phyloP scores from a whole-genome alignment of 768 basidiomycete genomes.

The Tulasnella sp. region DNA sequence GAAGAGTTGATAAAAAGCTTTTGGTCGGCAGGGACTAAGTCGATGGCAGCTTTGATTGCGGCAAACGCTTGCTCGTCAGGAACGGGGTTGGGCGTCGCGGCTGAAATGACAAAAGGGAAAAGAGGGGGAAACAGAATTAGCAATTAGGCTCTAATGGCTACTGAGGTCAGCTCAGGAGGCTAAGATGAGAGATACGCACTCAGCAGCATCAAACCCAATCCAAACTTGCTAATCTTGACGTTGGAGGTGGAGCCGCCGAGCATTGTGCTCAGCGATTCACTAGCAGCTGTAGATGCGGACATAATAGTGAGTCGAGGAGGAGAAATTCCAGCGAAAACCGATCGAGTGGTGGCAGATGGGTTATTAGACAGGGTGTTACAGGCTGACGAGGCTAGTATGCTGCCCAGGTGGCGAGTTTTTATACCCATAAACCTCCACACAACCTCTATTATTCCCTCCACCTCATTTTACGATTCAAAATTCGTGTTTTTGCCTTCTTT shows the following conservation, averaged over 20 bases:
- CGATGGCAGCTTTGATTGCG: constrained; percentile 43
- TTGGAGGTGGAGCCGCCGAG: constrained; percentile 8
- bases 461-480: no score
- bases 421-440: no score
- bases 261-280: neutral
- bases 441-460: no score
- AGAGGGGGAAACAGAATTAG: neutral
- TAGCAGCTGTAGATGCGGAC: constrained; percentile 29
- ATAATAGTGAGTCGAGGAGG: no score
- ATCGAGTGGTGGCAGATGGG: no score
- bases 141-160: no score
- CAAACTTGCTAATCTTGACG: neutral
- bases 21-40: constrained; percentile 29
- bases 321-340: no score
- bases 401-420: no score
- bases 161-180: neutral
- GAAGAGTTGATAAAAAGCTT: constrained; percentile 45
- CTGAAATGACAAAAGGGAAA: neutral
- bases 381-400: no score
- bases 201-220: constrained; percentile 10
- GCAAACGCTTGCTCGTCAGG: constrained; percentile 56
- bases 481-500: no score
- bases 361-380: no score
- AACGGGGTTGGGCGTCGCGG: constrained; percentile 39
- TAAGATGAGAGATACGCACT: neutral